These are phyloP conservation scores for Globisporangium uncinulatum DNA, from an alignment of 352 stramenopile species.

Conservation along the genomic window DNA sequence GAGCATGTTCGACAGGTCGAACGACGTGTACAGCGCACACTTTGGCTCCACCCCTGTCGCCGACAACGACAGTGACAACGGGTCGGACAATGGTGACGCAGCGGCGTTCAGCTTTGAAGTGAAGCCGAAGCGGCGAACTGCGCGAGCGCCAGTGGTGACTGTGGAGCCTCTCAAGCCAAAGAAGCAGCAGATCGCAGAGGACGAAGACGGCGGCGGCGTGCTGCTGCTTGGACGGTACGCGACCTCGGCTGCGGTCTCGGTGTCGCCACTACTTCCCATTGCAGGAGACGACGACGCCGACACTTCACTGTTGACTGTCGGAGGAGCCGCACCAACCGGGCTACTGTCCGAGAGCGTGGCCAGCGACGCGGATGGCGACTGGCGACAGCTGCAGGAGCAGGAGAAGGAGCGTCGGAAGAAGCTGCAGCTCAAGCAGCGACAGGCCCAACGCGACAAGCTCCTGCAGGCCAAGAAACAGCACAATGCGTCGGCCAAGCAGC, in stretches of 20 bases:
- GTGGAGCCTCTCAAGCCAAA: not conserved
- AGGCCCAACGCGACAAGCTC: conserved; percentile 73
- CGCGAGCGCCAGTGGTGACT: not conserved
- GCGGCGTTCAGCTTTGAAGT: conserved; percentile 59
- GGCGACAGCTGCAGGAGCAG: conserved; percentile 67
- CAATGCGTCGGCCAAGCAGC: conserved; percentile 14
- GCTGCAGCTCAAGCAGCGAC: conserved; percentile 63
- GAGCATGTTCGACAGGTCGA: conserved; percentile 10
- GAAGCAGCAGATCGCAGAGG: conserved; percentile 3
- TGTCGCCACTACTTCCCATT: not conserved
- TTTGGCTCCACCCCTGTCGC: conserved; percentile 1
- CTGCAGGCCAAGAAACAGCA: conserved; percentile 51
- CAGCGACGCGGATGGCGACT: conserved; percentile 43
- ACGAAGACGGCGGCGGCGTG: not conserved
- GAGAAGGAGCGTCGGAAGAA: conserved; percentile 69
- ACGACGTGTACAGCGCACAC: conserved; percentile 1
- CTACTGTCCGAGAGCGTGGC: not conserved
- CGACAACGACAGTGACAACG: conserved; percentile 8
- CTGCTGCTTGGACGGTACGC: conserved; percentile 9
- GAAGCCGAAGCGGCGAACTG: conserved; percentile 20
- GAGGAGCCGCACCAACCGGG: not conserved
- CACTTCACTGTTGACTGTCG: not conserved
- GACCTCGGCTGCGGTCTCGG: not conserved
- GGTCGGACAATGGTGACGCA: conserved; percentile 11
- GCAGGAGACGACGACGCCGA: not conserved